Base-by-base conservation (phyloP, 805 yeast species). In the Metschnikowia proteae region DNA sequence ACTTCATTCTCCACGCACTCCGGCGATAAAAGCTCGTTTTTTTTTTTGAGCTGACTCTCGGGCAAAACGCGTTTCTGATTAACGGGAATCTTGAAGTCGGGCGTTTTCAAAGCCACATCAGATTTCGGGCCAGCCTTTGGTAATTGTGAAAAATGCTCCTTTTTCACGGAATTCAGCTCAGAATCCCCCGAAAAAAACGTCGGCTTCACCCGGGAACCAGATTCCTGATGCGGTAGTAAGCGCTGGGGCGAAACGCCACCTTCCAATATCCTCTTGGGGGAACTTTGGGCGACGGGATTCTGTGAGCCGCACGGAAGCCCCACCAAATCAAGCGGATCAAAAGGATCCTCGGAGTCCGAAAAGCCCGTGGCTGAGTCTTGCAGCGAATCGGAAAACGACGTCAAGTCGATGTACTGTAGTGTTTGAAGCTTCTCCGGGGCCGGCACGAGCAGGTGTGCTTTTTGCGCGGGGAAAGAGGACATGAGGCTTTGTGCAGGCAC, bases 311-410 rank as follows among this genome's bases (percentile, higher is more conserved):
- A n/a, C 4, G 45, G 38, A 25, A 59, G 43, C 4, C 59, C 61
- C 13, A 52, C 57, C 37, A 60, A 48, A 39, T 59, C 61, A 3
- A 54, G 55, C 5, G 61, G 54, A 13, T 55, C 60, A 40, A 55
- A 55, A 2, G 57, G 59, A 32, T 57, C 61, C 10, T 57, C 60
- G 13, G 56, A 53, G 23, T 45, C 55, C 6, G 55, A 40, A 13
- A 29, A 34, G 29, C 11, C 39, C 7, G 6, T 45, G 13, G 43
- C 48, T 3, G 41, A 46, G 9, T 47, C 50, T 9, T 27, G 26
- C 22, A 40, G 41, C 17, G 56, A 49, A 29, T 54, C 58, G 9
- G 42, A 36, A 22, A 56, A 54, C 1, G 65, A 57, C 17, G 57
- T 51, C 47, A 60, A 59, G 30, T 60, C 60, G 9, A 58, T 39